phyloP scores from a whole-genome alignment of 805 yeast genomes.

The Suhomyces xylopsoci region DNA sequence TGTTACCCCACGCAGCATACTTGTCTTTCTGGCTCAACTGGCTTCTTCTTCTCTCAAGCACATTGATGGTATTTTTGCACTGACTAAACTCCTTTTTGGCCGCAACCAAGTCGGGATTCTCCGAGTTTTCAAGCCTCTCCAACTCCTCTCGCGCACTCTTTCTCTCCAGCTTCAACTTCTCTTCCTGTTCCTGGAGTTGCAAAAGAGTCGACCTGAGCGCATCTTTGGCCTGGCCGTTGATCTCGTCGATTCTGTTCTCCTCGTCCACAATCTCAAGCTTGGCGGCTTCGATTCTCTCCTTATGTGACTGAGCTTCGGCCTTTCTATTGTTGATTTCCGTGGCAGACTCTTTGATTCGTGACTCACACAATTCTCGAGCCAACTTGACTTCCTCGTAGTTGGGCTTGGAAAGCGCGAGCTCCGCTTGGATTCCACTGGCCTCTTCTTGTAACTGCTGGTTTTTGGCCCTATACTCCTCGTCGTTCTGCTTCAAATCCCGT shows the following conservation, averaged over 20 bases:
- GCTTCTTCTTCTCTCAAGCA: conserved; percentile 9
- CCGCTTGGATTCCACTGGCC: not conserved
- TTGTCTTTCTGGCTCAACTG: conserved; percentile 27
- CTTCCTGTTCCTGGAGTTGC: conserved; percentile 20
- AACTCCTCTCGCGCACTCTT: conserved; percentile 10
- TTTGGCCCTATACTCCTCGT: conserved; percentile 16
- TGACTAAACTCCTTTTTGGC: not conserved
- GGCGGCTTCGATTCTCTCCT: conserved; percentile 9
- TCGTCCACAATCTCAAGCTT: conserved; percentile 28
- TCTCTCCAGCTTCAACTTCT: conserved; percentile 12
- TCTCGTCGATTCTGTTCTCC: conserved; percentile 35
- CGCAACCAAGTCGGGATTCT: not conserved
- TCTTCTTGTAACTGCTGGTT: conserved; percentile 4
- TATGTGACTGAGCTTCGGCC: conserved; percentile 12
- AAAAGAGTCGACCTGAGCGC: conserved; percentile 19
- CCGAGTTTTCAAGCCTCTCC: conserved; percentile 10
- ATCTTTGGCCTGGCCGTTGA: conserved; percentile 45
- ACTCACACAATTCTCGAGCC: conserved; percentile 22
- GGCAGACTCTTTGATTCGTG: conserved; percentile 3
- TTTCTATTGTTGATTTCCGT: conserved; percentile 14
- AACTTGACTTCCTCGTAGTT: conserved; percentile 29
- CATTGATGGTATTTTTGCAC: conserved; percentile 6
- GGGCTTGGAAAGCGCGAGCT: conserved; percentile 1
- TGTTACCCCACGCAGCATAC: conserved; percentile 51
- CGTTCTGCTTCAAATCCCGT: conserved; percentile 2